Evolutionary conservation across 805 yeast genomes (phyloP).

Genomic region (Wickerhamomyces subpelliculosus): DNA sequence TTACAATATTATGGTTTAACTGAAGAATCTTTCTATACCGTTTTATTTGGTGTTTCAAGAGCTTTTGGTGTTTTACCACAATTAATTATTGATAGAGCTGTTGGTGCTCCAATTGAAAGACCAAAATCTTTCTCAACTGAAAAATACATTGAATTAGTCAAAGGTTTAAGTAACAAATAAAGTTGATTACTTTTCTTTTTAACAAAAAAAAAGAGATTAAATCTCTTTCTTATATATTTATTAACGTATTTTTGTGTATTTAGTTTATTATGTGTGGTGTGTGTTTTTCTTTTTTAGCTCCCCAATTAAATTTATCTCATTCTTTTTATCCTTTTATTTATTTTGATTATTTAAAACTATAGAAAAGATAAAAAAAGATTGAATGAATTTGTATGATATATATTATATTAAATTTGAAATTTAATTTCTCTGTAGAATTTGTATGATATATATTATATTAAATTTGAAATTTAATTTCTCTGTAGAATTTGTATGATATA

Average conservation of each 20-base stretch:
- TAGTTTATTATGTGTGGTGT: too few species aligned
- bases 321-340: too few species aligned
- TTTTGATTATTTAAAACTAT: too few species aligned
- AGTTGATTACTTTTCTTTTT: background rate
- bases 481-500: too few species aligned
- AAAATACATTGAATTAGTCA: slow-evolving; percentile 80
- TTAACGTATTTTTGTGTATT: background rate
- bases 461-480: too few species aligned
- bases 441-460: too few species aligned
- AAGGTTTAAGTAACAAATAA: slow-evolving; percentile 26
- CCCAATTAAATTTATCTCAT: too few species aligned
- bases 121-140: slow-evolving; percentile 93
- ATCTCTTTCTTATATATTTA: background rate
- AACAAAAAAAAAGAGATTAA: background rate
- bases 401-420: too few species aligned
- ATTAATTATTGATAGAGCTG: slow-evolving; percentile 77
- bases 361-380: too few species aligned
- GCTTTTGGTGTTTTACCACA: slow-evolving; percentile 84
- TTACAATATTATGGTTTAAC: slow-evolving; percentile 81
- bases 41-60: slow-evolving; percentile 79
- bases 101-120: slow-evolving; percentile 79
- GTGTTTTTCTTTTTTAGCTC: too few species aligned
- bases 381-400: too few species aligned
- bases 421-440: too few species aligned
- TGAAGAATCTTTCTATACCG: slow-evolving; percentile 80